Base-by-base conservation (phyloP, 2,329 filamentous ascomycete genomes). In the Arachnomyces sp. region DNA sequence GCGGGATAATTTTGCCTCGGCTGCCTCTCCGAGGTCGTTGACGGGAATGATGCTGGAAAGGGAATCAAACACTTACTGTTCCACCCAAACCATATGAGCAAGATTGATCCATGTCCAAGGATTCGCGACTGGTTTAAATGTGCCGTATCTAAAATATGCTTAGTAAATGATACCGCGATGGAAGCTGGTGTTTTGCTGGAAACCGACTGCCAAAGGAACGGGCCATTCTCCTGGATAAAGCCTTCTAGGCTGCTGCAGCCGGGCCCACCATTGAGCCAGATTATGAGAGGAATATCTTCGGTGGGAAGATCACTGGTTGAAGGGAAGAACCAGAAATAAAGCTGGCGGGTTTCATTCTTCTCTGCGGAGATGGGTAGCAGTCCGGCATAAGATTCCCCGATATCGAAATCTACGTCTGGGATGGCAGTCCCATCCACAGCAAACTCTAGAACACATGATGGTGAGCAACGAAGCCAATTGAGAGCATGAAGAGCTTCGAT, bases 71-170 rank as follows among this genome's bases (percentile, higher is more conserved):
- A 32, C 64, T 4, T 77, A 79, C 55, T 84, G 81, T 51, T 85
- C 83, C 7, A 84, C 71, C 76, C 79, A 92, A 34, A 92, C 66
- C 52, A 89, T 75, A 58, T 89, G 87, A 39, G 83, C 84, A 28
- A 90, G 61, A 37, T 82, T 82, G 44, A 76, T 76, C 82, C 82
- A 89, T n/a, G 74, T 74, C 65, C 81, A 88, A 0, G 74, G 71
- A 54, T 88, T 88, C 33, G 67, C 63, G 0, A 78, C 68, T 0
- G 83, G 82, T 13, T 70, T 68, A 40, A 70, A 74, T 1, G 82
- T 89, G 28, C 85, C 85, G 30, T 39, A 39, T 25, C 20, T 25
- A 25, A n/a, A n/a, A n/a, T n/a, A n/a, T 5, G 20, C 20, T 25
- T 25, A 25, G 5, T 25, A 25, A 25, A 5, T 25, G 20, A 25